Percentiles rank a stretch among this genome's conserved stretches.
Conservation (phyloP, 257 asterid genomes). For the Anisodus acutangulus region DNA sequence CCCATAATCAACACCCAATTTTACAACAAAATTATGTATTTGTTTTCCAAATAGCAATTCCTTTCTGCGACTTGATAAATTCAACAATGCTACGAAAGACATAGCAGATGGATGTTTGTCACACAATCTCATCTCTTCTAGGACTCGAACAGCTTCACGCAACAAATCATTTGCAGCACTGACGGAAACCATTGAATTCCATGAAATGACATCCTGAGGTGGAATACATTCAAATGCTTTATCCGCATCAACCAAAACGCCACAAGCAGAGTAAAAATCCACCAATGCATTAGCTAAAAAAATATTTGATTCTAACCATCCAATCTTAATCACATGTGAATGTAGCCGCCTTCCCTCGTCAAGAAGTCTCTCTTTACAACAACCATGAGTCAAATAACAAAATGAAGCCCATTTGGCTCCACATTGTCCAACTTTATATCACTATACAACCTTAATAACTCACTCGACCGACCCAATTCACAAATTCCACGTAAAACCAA, state of each 20-base stretch:
- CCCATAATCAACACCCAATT: conserved; percentile 41
- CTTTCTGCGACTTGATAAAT: conserved; percentile 44
- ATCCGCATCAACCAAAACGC: conserved; percentile 43
- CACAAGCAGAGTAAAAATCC: conserved; percentile 77
- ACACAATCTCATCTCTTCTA: conserved; percentile 52
- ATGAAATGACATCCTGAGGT: conserved; percentile 55
- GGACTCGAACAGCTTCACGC: conserved; percentile 44
- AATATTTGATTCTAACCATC: conserved; percentile 49
- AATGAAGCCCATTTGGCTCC: conserved; percentile 61
- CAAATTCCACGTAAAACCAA: conserved; percentile 57
- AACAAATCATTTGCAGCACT: conserved; percentile 49
- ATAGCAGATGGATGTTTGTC: conserved; percentile 58
- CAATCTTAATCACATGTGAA: conserved; percentile 59
- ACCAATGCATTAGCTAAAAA: conserved; percentile 63
- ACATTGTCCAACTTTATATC: conserved; percentile 50
- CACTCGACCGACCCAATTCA: conserved; percentile 45
- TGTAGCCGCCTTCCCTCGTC: conserved; percentile 63
- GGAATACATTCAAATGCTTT: conserved; percentile 52
- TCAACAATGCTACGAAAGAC: conserved; percentile 60
- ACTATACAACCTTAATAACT: conserved; percentile 44
- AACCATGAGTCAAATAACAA: conserved; percentile 61
- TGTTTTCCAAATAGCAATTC: conserved; percentile 50
- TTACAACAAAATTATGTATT: conserved; percentile 52
- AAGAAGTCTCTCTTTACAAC: conserved; percentile 49
- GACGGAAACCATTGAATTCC: conserved; percentile 67